These are phyloP conservation scores for Colletotrichum musicola DNA, from an alignment of 2,329 filamentous ascomycete genomes.

Conservation along the genomic window DNA sequence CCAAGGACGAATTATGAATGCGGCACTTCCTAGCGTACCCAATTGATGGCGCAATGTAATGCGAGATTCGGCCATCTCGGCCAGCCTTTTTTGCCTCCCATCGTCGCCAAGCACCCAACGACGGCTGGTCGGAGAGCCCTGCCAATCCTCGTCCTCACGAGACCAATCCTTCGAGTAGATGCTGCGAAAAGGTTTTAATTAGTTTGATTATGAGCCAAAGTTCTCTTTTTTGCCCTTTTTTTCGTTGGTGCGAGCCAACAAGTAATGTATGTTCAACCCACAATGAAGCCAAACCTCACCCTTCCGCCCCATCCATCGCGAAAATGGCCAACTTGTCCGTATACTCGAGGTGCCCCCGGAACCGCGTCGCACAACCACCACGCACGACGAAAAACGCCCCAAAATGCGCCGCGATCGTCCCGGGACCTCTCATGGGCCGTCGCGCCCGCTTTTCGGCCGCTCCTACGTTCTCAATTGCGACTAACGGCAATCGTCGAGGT, in stretches of 20 bases:
- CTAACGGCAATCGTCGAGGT: conserved; percentile 27
- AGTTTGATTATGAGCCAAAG: neutral
- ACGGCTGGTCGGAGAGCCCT: neutral
- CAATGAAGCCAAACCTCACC: too few species aligned
- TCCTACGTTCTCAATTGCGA: conserved; percentile 30
- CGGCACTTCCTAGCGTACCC: too few species aligned
- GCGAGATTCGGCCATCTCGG: neutral
- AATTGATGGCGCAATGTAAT: neutral
- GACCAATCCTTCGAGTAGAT: neutral
- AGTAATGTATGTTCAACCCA: neutral
- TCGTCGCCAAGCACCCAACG: neutral
- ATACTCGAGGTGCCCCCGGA: neutral
- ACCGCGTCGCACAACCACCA: conserved; percentile 10
- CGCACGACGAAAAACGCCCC: neutral
- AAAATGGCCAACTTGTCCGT: too few species aligned
- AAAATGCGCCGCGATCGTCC: neutral
- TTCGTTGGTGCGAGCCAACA: neutral
- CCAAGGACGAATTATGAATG: too few species aligned
- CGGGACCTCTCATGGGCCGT: neutral
- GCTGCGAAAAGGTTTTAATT: neutral
- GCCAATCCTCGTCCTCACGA: conserved; percentile 10
- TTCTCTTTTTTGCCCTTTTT: too few species aligned
- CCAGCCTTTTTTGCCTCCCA: too few species aligned
- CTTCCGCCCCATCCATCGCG: too few species aligned
- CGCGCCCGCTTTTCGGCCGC: neutral